Evolutionary conservation across 192 early-diverging fungal species (phyloP), one percentile per base, ranked within the genome.

Genomic region (Paraglomus brasilianum): DNA sequence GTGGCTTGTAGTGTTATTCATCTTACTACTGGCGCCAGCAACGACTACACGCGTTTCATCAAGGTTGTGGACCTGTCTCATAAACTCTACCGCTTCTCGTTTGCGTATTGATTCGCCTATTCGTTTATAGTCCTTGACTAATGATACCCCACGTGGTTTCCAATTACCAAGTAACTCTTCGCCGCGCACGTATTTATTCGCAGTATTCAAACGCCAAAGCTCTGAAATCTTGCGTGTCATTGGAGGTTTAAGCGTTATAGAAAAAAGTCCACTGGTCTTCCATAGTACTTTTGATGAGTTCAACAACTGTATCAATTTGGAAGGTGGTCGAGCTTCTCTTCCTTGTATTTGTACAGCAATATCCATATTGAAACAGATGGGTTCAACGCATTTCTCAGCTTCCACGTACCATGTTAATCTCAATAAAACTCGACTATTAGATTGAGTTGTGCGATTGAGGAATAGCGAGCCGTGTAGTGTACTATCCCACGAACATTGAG

Each of bases 401-500:
- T 81, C 84, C 4, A 90, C 72, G 0, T 68, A 57, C 78, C 89
- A 84, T 14, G 74, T 78, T 24, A 90, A 40, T 1, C 81, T 71
- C 30, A 92, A 76, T 36, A 83, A 62, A 8, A 92, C 85, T 5
- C 86, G 83, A 67, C 82, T 80, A n/a, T 77, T 72, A 11, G 85
- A 73, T 30, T 70, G 60, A 0, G 91, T 92, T 8, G 88, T 78
- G 43, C 79, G 57, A 62, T 93, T 88, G 14, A 93, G 74, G 48
- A 88, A 78, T 0, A 81, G 67, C 0, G 85, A 87, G 7, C 85
- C 90, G 51, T 90, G 86, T 1, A 91, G 80, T 0, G 90, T 89
- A 10, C 88, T 89, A 56, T 93, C 91, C 91, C 91, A 93, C 7
- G 89, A 76, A 21, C 83, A 85, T 5, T 81, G 76, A 7, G 81